Evolutionary conservation across 108 stramenopile genomes (phyloP).

Genomic region (Schizochytrium sp.): DNA sequence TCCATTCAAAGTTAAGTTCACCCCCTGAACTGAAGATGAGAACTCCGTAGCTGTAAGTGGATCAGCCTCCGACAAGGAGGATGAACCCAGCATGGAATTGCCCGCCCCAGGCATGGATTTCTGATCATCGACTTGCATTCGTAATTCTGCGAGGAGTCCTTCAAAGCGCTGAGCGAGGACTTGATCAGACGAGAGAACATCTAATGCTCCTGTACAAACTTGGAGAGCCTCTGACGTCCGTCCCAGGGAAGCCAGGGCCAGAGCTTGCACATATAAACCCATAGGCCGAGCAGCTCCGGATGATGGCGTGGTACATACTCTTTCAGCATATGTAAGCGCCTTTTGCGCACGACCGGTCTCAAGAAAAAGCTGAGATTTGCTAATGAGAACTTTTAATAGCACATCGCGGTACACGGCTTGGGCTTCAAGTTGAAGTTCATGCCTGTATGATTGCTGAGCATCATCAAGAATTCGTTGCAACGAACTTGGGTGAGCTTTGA

Average conservation of each 20-base stretch:
- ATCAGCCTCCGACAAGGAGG: no score
- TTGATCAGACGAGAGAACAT: neutral
- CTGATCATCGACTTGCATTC: neutral
- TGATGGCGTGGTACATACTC: neutral
- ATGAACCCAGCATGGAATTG: no score
- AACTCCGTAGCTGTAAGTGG: no score
- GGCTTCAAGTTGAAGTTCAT: neutral
- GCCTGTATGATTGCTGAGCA: slow-evolving; percentile 25
- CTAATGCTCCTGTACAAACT: neutral
- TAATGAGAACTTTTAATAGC: slow-evolving; percentile 4
- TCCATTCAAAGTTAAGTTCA: no score
- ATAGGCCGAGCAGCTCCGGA: neutral
- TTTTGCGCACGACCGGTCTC: slow-evolving; percentile 40
- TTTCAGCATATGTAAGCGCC: neutral
- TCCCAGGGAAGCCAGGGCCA: neutral
- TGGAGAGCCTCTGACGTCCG: neutral
- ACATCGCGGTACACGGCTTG: neutral
- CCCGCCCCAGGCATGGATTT: neutral
- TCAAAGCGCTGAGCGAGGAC: slow-evolving; percentile 29
- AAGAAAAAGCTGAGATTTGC: slow-evolving; percentile 27
- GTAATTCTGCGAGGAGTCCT: neutral
- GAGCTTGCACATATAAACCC: neutral
- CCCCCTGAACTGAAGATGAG: no score
- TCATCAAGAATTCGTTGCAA: slow-evolving; percentile 25
- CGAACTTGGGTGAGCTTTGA: neutral